Base-by-base conservation (phyloP, 345 rosid genomes). In the Lepidium didymum region DNA sequence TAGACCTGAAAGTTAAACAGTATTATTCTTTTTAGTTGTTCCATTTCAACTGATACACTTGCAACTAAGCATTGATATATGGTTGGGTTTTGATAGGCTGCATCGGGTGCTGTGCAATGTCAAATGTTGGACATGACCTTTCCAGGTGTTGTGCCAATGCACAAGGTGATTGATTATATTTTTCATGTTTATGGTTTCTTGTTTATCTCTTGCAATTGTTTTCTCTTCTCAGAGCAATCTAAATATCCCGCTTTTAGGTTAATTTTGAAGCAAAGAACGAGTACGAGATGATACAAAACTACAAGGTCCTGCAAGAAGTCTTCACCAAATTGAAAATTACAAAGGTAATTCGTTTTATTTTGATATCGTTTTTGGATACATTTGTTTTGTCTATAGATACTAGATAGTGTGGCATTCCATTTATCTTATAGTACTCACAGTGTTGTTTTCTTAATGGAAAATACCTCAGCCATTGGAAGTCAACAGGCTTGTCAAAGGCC, bases 41-140 rank as follows among this genome's bases (percentile, higher is more conserved):
- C 47, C 38, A 14, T 64, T 64, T 37, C 36, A 6, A 37, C 3
- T 64, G n/a, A 47, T 49, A 19, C 6, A 4, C 5, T 57, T 68
- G 47, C n/a, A 11, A 58, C 8, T 49, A 56, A 15, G 27, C 29
- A 36, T 18, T 69, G 21, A 16, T 11, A 37, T 55, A 25, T 65
- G 67, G 1, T 66, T 52, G 31, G 55, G 12, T 53, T 67, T 35
- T 18, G 52, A 11, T 76, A 77, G 96, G 97, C 92, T 82, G 97
- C 99, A 72, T 94, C 99, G 0, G 99, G 97, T 72, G 99, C 99
- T 61, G 96, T 94, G 58, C 99, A 91, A 64, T 94, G 99, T 66
- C 99, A 94, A 76, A 82, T 94, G 92, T 60, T 94, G 79, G 99
- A 94, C 76, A 85, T 91, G 93, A 91, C 96, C 29, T 87, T 83